Evolutionary conservation across 2,329 filamentous ascomycete species (phyloP).

Genomic region (Hymenoscyphus occultus): DNA sequence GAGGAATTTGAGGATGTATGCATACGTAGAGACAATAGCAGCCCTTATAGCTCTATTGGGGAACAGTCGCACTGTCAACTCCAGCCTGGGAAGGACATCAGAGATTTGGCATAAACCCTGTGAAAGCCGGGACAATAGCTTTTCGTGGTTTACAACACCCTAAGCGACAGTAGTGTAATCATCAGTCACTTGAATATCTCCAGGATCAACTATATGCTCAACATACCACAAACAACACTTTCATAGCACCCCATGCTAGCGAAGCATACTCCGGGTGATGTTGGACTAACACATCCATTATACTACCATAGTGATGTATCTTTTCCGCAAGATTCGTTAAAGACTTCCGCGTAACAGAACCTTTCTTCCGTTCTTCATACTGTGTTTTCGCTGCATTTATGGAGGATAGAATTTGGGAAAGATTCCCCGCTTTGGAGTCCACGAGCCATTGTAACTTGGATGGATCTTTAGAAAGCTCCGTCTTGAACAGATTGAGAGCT

Average conservation of each 20-base stretch:
- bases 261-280: conserved; percentile 18
- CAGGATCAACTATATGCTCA: neutral
- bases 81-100: conserved; percentile 13
- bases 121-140: conserved; percentile 17
- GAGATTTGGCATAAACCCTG: conserved; percentile 18
- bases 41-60: conserved; percentile 16
- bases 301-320: conserved; percentile 9
- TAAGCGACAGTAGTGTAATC: neutral
- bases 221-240: neutral
- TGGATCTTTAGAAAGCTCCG: neutral
- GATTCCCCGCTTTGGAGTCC: neutral
- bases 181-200: neutral
- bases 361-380: conserved; percentile 29
- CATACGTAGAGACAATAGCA: conserved; percentile 16
- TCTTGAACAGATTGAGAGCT: neutral
- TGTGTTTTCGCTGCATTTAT: conserved; percentile 9
- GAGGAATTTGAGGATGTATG: conserved; percentile 19
- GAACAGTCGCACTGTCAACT: conserved; percentile 14
- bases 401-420: neutral
- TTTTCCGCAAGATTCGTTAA: neutral
- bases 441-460: neutral
- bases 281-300: conserved; percentile 11
- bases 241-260: conserved; percentile 10
- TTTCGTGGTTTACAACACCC: conserved; percentile 22
- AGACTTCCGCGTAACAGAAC: conserved; percentile 8